Evolutionary conservation across 768 basidiomycete genomes (phyloP).

Genomic region (Tylopilus vinaceipallidus): DNA sequence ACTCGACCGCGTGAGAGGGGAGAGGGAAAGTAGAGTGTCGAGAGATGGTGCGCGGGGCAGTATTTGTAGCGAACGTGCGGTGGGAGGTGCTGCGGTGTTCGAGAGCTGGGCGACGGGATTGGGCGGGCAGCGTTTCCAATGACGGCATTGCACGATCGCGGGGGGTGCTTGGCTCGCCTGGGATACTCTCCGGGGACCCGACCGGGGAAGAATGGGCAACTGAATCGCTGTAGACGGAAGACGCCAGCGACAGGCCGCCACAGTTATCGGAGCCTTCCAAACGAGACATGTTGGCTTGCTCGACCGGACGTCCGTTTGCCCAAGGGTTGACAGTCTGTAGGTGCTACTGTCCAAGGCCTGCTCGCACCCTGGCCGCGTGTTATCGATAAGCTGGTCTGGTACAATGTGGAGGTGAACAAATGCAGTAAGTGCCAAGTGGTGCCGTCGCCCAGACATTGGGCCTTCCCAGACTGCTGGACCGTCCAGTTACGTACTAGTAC

Average conservation of each 20-base stretch:
- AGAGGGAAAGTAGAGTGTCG: conserved; percentile 7
- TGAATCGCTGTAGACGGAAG: conserved; percentile 34
- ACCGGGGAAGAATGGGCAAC: conserved; percentile 9
- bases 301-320: too few relatives aligned
- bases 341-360: too few relatives aligned
- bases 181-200: conserved; percentile 29
- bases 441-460: background rate
- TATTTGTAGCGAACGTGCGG: conserved; percentile 8
- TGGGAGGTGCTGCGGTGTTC: conserved; percentile 14
- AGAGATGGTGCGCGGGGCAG: conserved; percentile 11
- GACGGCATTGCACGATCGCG: conserved; percentile 21
- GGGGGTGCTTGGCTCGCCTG: conserved; percentile 12
- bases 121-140: background rate
- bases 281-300: conserved; percentile 17
- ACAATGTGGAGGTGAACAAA: background rate
- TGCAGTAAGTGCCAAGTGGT: too few relatives aligned
- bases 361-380: background rate
- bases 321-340: too few relatives aligned
- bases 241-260: conserved; percentile 82
- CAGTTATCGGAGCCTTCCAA: conserved; percentile 71
- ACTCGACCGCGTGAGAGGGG: conserved; percentile 38
- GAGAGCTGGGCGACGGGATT: background rate
- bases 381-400: background rate
- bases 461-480: conserved; percentile 4
- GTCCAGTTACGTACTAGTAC: conserved; percentile 12